Evolutionary conservation across 129 eudicot genomes (phyloP), one percentile per base, ranked within the genome.

Genomic region (Pulicaria dysenterica): DNA sequence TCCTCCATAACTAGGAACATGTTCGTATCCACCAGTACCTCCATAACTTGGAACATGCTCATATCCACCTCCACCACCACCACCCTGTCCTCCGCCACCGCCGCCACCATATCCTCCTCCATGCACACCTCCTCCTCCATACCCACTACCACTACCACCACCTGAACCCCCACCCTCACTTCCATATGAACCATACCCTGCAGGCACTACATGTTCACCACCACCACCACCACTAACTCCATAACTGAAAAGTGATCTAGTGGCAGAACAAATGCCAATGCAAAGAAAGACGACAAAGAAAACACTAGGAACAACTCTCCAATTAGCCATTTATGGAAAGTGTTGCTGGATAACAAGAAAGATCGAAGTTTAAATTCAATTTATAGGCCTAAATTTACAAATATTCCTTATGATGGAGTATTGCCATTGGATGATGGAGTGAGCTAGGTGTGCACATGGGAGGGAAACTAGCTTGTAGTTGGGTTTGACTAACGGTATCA

Each of bases 201-300:
- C 69, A 9, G 56, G 75, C 39, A 31, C 45, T 48, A 69, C 81
- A 69, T 77, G 81, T 60, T 71, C 79, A 47, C 68, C 77, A 8
- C 80, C 83, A 34, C 78, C 75, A n/a, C n/a, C 31, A 6, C 73
- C 81, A 12, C 69, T 73, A 61, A 73, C 19, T n/a, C 43, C 82
- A 44, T 70, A 69, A 11, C 16, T 82, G 61, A 82, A 82, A 58
- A 85, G 87, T 16, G 87, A 67, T 73, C 85, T 79, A 53, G 80
- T 9, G 43, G 82, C 90, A 0, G 83, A 85, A 40, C 72, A 79
- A 58, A 85, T 24, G 77, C 82, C 77, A 53, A 85, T 58, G 59
- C 83, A 73, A 13, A 82, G 42, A 5, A 85, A 38, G 75, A 85
- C 42, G 75, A 85, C 42, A 17, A 85, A 62, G 74, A 80, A 62